These are phyloP conservation scores for Platismatia glauca DNA, from an alignment of 495 filamentous ascomycete species.

Conservation along the genomic window DNA sequence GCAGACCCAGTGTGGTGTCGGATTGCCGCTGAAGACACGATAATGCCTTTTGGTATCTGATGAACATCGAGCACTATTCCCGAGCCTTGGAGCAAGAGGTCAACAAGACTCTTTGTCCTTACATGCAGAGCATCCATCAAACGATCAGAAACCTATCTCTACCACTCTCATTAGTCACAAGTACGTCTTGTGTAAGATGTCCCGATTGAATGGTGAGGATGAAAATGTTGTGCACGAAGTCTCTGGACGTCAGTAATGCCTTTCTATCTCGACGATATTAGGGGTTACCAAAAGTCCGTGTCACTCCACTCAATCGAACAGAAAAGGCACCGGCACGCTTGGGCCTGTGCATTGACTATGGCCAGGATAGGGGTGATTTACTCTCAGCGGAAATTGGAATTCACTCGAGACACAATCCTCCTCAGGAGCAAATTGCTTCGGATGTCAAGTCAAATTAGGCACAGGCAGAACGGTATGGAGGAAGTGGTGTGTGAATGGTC, in stretches of 20 bases:
- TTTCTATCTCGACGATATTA: not conserved
- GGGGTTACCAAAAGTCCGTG: not conserved
- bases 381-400: not conserved
- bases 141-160: not conserved
- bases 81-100: not conserved
- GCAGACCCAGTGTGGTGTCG: slow-evolving; percentile 39
- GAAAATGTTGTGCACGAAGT: not conserved
- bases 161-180: not conserved
- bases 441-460: not conserved
- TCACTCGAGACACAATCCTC: not conserved
- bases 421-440: not conserved
- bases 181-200: not conserved
- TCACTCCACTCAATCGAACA: not conserved
- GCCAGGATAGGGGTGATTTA: not conserved
- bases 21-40: slow-evolving; percentile 58
- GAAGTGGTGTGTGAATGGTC: not conserved
- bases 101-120: not conserved
- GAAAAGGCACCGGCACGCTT: not conserved
- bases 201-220: not conserved
- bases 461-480: not conserved
- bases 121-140: not conserved
- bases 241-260: not conserved
- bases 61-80: slow-evolving; percentile 40
- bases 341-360: not conserved
- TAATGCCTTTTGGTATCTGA: slow-evolving; percentile 90